phyloP scores from a whole-genome alignment of 2,329 filamentous ascomycete genomes.

The Aspergillus sp. region DNA sequence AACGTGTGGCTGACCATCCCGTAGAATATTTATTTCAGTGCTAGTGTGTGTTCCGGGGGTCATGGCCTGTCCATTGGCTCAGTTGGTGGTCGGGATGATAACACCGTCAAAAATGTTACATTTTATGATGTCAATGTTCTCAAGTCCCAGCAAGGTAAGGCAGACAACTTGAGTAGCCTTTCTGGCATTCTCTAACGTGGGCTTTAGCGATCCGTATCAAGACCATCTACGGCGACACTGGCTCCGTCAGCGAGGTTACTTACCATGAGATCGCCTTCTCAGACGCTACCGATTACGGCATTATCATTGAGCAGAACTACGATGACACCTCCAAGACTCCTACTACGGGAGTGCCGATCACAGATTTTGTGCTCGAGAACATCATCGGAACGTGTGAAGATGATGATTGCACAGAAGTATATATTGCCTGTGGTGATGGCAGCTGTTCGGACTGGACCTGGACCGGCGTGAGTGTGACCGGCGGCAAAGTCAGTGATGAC shows the following conservation, averaged over 20 bases:
- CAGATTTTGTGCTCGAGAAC: neutral
- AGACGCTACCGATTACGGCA: neutral
- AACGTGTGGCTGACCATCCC: neutral
- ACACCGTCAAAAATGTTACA: constrained; percentile 55
- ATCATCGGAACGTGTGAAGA: neutral
- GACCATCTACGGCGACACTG: constrained; percentile 54
- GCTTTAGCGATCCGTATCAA: constrained; percentile 55
- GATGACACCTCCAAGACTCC: constrained; percentile 4
- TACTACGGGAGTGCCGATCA: neutral
- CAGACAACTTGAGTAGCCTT: neutral
- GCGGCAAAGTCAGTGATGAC: constrained; percentile 49
- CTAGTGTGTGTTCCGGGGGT: constrained; percentile 33
- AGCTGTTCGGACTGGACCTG: constrained; percentile 59
- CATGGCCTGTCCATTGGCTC: constrained; percentile 63
- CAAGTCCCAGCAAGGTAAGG: constrained; percentile 56
- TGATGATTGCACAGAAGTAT: constrained; percentile 10
- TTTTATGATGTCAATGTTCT: constrained; percentile 53
- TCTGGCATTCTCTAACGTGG: neutral
- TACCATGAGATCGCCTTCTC: constrained; percentile 13
- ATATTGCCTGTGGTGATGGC: constrained; percentile 47
- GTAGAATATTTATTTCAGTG: constrained; percentile 24
- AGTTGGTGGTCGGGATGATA: constrained; percentile 58
- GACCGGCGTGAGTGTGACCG: constrained; percentile 52
- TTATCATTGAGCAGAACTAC: constrained; percentile 1
- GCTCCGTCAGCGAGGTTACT: constrained; percentile 37